phyloP scores from a whole-genome alignment of 176 grass and related monocot genomes.

The Cenchrus fungigraminus region DNA sequence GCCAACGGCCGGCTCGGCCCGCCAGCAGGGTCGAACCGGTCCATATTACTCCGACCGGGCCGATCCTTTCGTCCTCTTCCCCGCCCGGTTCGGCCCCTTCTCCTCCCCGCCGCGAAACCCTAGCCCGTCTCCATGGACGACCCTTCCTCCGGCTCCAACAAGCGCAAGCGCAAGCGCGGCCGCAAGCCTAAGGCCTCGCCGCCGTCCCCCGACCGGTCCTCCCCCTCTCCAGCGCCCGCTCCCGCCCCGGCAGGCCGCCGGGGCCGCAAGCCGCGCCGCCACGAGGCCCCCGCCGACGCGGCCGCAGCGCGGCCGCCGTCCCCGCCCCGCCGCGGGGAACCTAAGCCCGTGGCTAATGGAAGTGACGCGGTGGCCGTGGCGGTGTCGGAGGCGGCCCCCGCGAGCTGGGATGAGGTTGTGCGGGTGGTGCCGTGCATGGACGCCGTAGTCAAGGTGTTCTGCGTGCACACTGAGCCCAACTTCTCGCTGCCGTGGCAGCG shows the following conservation, averaged over 20 bases:
- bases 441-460: conserved; percentile 97
- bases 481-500: conserved; percentile 95
- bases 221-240: conserved; percentile 16
- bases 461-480: conserved; percentile 93
- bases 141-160: conserved; percentile 54
- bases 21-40: conserved; percentile 5
- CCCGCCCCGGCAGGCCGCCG: conserved; percentile 26
- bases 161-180: conserved; percentile 53
- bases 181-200: conserved; percentile 56
- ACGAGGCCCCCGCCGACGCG: conserved; percentile 39
- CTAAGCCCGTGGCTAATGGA: conserved; percentile 42
- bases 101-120: conserved; percentile 41
- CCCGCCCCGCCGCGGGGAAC: conserved; percentile 27
- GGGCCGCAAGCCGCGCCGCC: conserved; percentile 55
- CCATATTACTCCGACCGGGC: conserved; percentile 28
- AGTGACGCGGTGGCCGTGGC: conserved; percentile 21
- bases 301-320: conserved; percentile 33
- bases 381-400: conserved; percentile 29
- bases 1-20: neutral
- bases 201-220: conserved; percentile 31
- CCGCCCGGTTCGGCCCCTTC: neutral
- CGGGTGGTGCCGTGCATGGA: conserved; percentile 88
- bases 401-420: conserved; percentile 71
- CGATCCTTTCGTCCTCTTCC: neutral
- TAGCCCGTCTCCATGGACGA: conserved; percentile 53